A percentile compares a stretch with the other conserved stretches of the same genome.
Conservation (phyloP, 257 asterid species). For the Eustoma russellianum region DNA sequence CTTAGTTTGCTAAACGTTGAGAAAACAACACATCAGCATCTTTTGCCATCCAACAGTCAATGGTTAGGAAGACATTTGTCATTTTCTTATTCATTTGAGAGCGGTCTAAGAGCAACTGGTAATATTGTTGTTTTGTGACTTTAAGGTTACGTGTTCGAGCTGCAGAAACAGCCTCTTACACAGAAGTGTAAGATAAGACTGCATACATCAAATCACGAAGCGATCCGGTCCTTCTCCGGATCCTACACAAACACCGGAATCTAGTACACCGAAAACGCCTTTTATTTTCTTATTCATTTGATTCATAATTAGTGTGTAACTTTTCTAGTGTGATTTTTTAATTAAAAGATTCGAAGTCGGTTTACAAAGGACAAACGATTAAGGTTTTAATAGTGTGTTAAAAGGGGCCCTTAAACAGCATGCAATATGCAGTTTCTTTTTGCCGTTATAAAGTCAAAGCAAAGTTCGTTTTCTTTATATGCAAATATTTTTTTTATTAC, state of each 20-base stretch:
- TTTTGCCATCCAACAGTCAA: constrained; percentile 28
- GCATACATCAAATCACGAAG: too few species aligned
- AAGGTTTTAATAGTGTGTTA: constrained; percentile 10
- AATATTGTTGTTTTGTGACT: too few species aligned
- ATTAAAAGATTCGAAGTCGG: constrained; percentile 41
- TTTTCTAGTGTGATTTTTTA: constrained; percentile 14
- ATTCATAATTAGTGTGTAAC: constrained; percentile 14
- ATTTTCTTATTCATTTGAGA: constrained; percentile 15
- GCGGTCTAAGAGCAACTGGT: too few species aligned
- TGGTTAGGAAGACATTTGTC: constrained; percentile 42
- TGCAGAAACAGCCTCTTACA: too few species aligned
- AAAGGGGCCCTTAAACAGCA: background rate
- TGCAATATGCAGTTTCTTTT: constrained; percentile 1
- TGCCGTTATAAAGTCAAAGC: constrained; percentile 13
- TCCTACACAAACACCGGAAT: too few species aligned
- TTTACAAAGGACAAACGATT: constrained; percentile 35
- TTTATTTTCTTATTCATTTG: constrained; percentile 17
- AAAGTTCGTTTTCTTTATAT: background rate
- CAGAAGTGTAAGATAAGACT: too few species aligned
- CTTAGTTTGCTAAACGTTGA: constrained; percentile 48
- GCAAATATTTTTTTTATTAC: too few species aligned
- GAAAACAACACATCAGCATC: constrained; percentile 3
- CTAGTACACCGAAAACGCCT: too few species aligned
- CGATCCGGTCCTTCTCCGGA: too few species aligned
- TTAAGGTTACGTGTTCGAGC: too few species aligned